phyloP scores from a whole-genome alignment of 257 asterid species.

The Cruciata laevipes region DNA sequence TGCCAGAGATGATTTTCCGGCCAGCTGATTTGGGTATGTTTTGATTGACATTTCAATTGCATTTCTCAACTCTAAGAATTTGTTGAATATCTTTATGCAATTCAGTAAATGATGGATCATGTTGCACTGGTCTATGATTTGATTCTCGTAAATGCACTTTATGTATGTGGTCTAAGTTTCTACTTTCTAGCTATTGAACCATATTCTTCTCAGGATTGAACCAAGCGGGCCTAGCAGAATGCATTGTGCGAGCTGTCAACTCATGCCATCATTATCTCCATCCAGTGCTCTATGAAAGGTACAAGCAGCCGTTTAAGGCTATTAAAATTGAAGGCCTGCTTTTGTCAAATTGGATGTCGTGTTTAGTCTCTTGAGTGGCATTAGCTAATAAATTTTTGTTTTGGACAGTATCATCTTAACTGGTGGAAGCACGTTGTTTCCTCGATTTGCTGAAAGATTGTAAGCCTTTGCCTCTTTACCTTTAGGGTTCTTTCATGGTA shows the following conservation, averaged over 20 bases:
- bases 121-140: background rate
- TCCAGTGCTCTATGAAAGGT: slow-evolving; percentile 94
- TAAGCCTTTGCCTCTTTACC: slow-evolving; percentile 34
- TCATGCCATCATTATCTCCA: slow-evolving; percentile 89
- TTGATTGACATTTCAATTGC: slow-evolving; percentile 3
- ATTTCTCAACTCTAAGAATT: background rate
- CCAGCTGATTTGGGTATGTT: slow-evolving; percentile 90
- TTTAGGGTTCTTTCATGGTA: slow-evolving; percentile 5
- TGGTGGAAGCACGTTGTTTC: slow-evolving; percentile 89
- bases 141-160: background rate
- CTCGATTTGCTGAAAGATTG: slow-evolving; percentile 91
- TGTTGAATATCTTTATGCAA: background rate
- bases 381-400: slow-evolving; percentile 12
- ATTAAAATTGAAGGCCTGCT: background rate
- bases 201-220: slow-evolving; percentile 63
- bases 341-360: background rate
- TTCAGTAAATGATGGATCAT: background rate
- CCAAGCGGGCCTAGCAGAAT: slow-evolving; percentile 95
- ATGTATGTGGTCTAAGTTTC: background rate
- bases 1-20: slow-evolving; percentile 91
- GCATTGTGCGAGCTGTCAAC: slow-evolving; percentile 77
- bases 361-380: slow-evolving; percentile 12
- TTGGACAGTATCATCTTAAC: slow-evolving; percentile 76
- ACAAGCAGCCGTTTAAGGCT: slow-evolving; percentile 2
- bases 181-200: background rate